Percentiles rank a stretch among this genome's conserved stretches.
Conservation (phyloP, 805 yeast genomes). For the Candida peoriensis region DNA sequence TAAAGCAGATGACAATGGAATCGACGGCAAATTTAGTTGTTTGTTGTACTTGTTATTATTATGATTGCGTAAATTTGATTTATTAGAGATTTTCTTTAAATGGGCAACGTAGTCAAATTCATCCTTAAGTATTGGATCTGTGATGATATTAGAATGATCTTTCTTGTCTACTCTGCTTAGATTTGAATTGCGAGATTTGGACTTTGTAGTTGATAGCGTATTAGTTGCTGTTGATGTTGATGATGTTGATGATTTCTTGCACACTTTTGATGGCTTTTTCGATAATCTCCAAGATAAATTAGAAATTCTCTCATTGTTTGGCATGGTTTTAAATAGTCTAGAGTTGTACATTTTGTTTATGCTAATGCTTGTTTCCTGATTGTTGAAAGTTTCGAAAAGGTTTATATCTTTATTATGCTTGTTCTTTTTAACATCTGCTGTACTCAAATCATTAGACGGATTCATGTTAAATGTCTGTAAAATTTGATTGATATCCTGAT, state of each 20-base stretch:
- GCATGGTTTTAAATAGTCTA: not conserved
- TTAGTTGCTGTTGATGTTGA: too few relatives aligned
- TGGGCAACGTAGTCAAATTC: conserved; percentile 63
- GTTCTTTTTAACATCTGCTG: too few relatives aligned
- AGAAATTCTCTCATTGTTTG: conserved; percentile 5
- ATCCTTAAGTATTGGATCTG: conserved; percentile 31
- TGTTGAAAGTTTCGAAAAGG: not conserved
- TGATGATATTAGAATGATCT: not conserved
- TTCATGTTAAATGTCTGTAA: not conserved
- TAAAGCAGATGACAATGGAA: conserved; percentile 2
- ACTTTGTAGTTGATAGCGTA: too few relatives aligned
- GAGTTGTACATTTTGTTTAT: conserved; percentile 4
- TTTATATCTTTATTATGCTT: too few relatives aligned
- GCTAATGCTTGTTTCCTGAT: not conserved
- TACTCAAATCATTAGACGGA: not conserved
- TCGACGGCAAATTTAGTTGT: conserved; percentile 9
- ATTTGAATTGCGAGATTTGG: not conserved
- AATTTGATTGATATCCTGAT: conserved; percentile 1
- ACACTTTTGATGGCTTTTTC: not conserved
- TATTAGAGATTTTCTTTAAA: conserved; percentile 47
- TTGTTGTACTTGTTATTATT: too few relatives aligned
- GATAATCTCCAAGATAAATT: conserved; percentile 9
- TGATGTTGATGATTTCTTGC: too few relatives aligned
- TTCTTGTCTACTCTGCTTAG: not conserved
- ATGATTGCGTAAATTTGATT: too few relatives aligned